Evolutionary conservation across 306 rosid genomes (phyloP), one percentile per base, ranked within the genome.

Genomic region (Oemleria cerasiformis): DNA sequence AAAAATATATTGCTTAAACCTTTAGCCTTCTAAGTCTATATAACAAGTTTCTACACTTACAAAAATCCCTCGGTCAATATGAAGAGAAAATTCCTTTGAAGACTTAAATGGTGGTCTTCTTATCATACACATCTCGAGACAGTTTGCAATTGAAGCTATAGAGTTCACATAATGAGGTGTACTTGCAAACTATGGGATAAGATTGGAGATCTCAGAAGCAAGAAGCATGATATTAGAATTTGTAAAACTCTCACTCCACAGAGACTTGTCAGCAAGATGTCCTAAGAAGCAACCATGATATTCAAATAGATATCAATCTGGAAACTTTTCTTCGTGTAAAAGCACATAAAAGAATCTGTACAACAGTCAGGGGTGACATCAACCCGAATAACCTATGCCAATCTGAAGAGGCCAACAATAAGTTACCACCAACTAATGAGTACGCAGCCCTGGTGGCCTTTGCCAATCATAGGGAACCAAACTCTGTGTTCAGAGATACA

Each of bases 31-130:
- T 60, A 36, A 14, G 21, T 64, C 63, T 48, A 67, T 54, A 67
- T 65, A 77, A 47, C 30, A 75, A 64, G 49, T 74, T 68, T 67
- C 59, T 56, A 54, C 70, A 65, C 65, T 23, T 55, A 66, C 47
- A 66, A 56, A 54, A 42, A 21, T 5, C 53, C 53, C 50, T 2
- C 6, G 41, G 44, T 47, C 38, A 65, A 51, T 50, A 25, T 40
- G 56, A 38, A 74, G 42, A 61, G 30, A 47, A 45, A 34, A 40
- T 55, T 70, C 45, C 20, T 75, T 60, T 36, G 71, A 66, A 25
- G 47, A 67, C 49, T 58, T 58, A 63, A 76, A 74, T 41, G 67
- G 70, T 72, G 73, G 78, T 72, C 68, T 63, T 77, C 59, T n/a
- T 42, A 71, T 59, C 40, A 50, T 73, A 55, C 42, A 30, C 38